These are phyloP conservation scores for cucumber (Cucumis sativus) DNA, from an alignment of 306 rosid genomes.

Conservation along the genomic window DNA sequence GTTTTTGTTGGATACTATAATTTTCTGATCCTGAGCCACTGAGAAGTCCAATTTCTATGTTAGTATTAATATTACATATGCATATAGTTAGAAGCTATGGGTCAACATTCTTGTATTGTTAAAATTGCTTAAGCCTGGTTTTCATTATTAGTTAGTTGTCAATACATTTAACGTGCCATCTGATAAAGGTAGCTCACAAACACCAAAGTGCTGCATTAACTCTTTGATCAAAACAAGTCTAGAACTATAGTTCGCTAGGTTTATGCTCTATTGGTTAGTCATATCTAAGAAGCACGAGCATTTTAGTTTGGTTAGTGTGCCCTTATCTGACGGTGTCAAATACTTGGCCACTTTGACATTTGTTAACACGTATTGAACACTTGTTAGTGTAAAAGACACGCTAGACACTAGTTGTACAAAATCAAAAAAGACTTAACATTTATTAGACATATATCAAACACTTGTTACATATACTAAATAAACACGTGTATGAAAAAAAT, in stretches of 20 bases:
- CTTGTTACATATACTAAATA: too few species aligned
- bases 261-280: background rate
- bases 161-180: background rate
- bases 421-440: too few species aligned
- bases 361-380: too few species aligned
- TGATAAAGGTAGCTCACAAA: background rate
- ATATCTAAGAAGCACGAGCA: background rate
- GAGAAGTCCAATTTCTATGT: slow-evolving; percentile 11
- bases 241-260: background rate
- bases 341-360: too few species aligned
- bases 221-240: background rate
- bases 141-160: background rate
- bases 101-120: background rate
- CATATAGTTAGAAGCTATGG: background rate
- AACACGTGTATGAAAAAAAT: too few species aligned
- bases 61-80: background rate
- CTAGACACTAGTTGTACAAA: too few species aligned
- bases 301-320: too few species aligned
- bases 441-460: too few species aligned
- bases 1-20: slow-evolving; percentile 43
- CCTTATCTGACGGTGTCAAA: too few species aligned
- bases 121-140: background rate
- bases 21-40: slow-evolving; percentile 35
- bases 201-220: background rate
- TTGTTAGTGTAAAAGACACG: too few species aligned